Evolutionary conservation across 2,329 filamentous ascomycete species (phyloP), one percentile per base, ranked within the genome.

Genomic region (Myriosclerotinia curreyana): DNA sequence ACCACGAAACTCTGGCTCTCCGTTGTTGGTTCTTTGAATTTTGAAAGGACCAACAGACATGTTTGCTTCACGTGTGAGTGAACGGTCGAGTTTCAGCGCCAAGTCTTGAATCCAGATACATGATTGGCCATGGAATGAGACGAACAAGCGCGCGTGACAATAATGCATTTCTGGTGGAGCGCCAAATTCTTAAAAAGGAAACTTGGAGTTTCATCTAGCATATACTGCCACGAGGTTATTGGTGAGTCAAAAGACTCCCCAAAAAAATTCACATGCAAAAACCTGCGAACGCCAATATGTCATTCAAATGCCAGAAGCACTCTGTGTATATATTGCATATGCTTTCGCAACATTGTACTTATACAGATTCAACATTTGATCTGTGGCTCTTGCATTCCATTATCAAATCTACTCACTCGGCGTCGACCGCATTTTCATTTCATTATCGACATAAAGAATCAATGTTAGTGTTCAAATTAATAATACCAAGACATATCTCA

Each of bases 181-280:
- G 51, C n/a, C 49, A 40, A 34, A 34, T 8, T 46, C 36, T 53
- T 12, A 25, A 54, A 61, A 36, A 42, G 60, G 50, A 34, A 60
- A 40, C 5, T 20, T 36, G 49, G 22, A 52, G 65, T 67, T 67
- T 67, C 66, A 67, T 42, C 50, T 64, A 48, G 52, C 56, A 36
- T 62, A 58, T 46, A 55, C 62, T 66, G 59, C 59, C 60, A 66
- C 64, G 55, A 61, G 64, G 36, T 50, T 42, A 66, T 67, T 67
- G 60, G 64, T 49, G 51, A 60, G 44, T 20, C 36, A 28, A 58
- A 38, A 22, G 40, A 34, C 40, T 34, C n/a, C n/a, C n/a, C n/a
- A 28, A 28, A 46, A 46, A 22, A 36, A 28, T 55, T 55, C 60
- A 62, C 40, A 55, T 62, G 60, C 38, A 34, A 48, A 62, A 25